phyloP scores from a whole-genome alignment of 73 alveolate genomes.

The Stentor coeruleus region DNA sequence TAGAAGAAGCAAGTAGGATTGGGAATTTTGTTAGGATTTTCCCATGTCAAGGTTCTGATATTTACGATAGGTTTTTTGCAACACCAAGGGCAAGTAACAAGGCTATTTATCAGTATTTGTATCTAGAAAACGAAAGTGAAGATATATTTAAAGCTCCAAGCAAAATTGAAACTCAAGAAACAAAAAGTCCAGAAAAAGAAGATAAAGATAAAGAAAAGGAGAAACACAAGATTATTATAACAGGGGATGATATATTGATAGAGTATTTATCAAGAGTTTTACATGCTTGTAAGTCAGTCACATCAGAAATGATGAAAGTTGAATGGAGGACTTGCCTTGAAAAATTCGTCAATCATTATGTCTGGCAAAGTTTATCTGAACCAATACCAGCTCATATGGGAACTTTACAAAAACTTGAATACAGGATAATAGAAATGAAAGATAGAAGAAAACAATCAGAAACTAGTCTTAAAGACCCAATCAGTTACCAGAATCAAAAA shows the following conservation, averaged over 20 bases:
- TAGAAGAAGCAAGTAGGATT: slow-evolving; percentile 43
- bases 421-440: slow-evolving; percentile 58
- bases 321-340: slow-evolving; percentile 42
- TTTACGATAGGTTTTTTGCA: slow-evolving; percentile 47
- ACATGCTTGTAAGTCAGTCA: slow-evolving; percentile 41
- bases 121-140: slow-evolving; percentile 15
- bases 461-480: slow-evolving; percentile 36
- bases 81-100: slow-evolving; percentile 48
- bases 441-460: slow-evolving; percentile 55
- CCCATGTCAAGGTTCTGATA: slow-evolving; percentile 46
- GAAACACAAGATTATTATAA: slow-evolving; percentile 56
- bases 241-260: slow-evolving; percentile 72
- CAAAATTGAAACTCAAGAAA: not conserved
- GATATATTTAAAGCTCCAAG: no score
- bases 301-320: slow-evolving; percentile 36
- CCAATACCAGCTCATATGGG: slow-evolving; percentile 40
- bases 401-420: slow-evolving; percentile 48
- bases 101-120: slow-evolving; percentile 39
- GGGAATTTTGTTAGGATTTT: slow-evolving; percentile 64
- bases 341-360: slow-evolving; percentile 50
- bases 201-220: not conserved
- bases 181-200: not conserved
- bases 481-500: slow-evolving; percentile 28
- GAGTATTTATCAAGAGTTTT: slow-evolving; percentile 59
- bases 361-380: slow-evolving; percentile 55